Evolutionary conservation across 345 rosid genomes (phyloP), one percentile per base, ranked within the genome.

Genomic region (Hibiscus trionum): DNA sequence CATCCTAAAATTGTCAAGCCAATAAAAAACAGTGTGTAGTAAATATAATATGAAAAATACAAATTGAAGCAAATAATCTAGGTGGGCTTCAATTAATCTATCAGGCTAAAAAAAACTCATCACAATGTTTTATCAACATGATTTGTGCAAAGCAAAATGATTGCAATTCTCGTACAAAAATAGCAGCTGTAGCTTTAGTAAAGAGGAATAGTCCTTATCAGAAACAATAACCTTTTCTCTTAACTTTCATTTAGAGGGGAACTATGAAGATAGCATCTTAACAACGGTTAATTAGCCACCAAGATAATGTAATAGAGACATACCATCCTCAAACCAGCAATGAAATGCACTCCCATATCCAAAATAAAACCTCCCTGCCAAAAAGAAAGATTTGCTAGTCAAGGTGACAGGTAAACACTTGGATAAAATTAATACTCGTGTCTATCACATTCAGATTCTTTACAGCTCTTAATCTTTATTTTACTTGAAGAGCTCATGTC

Each of bases 321-420:
- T 77, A 91, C 98, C 97, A 91, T 90, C 82, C 97, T 88, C 77
- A 94, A 72, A 63, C 97, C 98, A 11, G 98, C 98, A 84, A 91
- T 85, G 84, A 74, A 91, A 76, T 94, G 98, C 77, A 94, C 98
- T 33, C 98, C 98, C 98, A 94, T 94, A 80, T 94, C 98, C 58
- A 94, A 86, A 75, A 94, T 83, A 84, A 94, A 94, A 56, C 98
- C 98, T 49, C 98, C 98, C 98, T 91, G 90, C 78, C 66, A 76
- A 72, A 78, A 76, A 52, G 61, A 80, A 53, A 58, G 50, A 27
- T n/a, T 37, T 64, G 19, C 53, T 53, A 12, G 57, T 64, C 63
- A 72, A 60, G 37, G 31, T 10, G 27, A 59, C 21, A 29, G 14
- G 46, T 10, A 49, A 27, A 24, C 11, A 26, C 21, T 4, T 11